Conservation (phyloP, 441 rosid genomes). For the Caryocar brasiliense region DNA sequence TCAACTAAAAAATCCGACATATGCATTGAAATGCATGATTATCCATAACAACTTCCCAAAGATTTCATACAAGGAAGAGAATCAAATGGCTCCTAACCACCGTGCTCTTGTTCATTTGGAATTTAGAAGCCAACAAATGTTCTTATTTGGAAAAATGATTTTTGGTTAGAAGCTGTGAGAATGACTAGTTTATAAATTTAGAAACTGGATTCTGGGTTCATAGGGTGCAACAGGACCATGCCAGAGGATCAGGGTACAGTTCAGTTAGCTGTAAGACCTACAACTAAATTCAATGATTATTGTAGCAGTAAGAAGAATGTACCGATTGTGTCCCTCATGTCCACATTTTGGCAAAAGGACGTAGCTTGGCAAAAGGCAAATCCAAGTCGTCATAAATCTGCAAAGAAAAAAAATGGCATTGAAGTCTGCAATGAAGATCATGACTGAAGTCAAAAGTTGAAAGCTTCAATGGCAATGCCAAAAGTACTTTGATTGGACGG, state of each 20-base stretch:
- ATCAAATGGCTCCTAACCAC: neutral
- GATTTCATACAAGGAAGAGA: neutral
- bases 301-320: conserved; percentile 6
- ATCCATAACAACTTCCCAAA: neutral
- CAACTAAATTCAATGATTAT: neutral
- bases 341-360: conserved; percentile 96
- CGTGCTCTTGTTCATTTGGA: neutral
- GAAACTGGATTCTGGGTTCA: too few species aligned
- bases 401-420: conserved; percentile 1
- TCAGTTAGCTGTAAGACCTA: neutral
- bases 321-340: conserved; percentile 98
- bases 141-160: too few species aligned
- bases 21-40: neutral
- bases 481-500: conserved; percentile 84
- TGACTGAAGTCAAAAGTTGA: conserved; percentile 3
- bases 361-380: conserved; percentile 79
- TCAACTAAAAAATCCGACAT: too few species aligned
- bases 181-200: too few species aligned
- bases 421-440: conserved; percentile 1
- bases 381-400: conserved; percentile 92
- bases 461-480: too few species aligned
- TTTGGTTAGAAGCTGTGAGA: too few species aligned
- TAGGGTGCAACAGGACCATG: too few species aligned
- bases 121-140: too few species aligned
- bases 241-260: too few species aligned